These are phyloP conservation scores for Aspergillus affinis DNA, from an alignment of 495 filamentous ascomycete genomes.

Conservation along the genomic window DNA sequence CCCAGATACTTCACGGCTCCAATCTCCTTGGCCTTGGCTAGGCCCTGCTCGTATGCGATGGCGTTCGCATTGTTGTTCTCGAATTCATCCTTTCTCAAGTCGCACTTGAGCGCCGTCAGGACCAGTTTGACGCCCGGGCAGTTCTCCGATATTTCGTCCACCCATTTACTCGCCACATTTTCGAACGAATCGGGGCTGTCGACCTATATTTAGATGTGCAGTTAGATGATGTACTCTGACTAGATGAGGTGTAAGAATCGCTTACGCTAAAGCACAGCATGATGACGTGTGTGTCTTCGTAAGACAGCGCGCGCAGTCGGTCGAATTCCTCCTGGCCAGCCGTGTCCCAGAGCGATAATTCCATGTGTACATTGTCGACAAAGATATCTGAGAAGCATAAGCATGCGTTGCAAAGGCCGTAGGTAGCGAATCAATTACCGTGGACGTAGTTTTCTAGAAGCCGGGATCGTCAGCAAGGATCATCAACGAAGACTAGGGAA, in stretches of 20 bases:
- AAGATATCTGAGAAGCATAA: constrained; percentile 73
- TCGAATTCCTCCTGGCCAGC: constrained; percentile 99
- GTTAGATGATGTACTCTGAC: constrained; percentile 11
- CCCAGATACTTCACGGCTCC: constrained; percentile 84
- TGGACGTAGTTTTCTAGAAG: constrained; percentile 92
- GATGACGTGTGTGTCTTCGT: constrained; percentile 96
- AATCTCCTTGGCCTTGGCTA: constrained; percentile 90
- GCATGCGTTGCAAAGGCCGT: constrained; percentile 3
- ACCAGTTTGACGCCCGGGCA: constrained; percentile 93
- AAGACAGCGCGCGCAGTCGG: constrained; percentile 88
- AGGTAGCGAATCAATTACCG: constrained; percentile 53
- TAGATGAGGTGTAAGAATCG: neutral
- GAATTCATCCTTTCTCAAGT: constrained; percentile 74
- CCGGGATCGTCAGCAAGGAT: constrained; percentile 28
- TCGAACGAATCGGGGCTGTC: constrained; percentile 95
- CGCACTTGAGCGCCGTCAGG: constrained; percentile 95
- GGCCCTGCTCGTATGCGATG: constrained; percentile 89
- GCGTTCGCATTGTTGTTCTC: constrained; percentile 60
- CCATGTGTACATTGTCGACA: constrained; percentile 94
- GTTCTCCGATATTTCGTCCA: constrained; percentile 95
- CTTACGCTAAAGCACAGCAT: constrained; percentile 94
- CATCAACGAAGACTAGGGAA: constrained; percentile 11
- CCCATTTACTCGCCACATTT: constrained; percentile 98
- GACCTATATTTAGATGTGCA: constrained; percentile 47
- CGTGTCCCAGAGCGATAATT: constrained; percentile 96